Evolutionary conservation across 495 filamentous ascomycete genomes (phyloP), one percentile per base, ranked within the genome.

Genomic region (Penicillium arizonense): DNA sequence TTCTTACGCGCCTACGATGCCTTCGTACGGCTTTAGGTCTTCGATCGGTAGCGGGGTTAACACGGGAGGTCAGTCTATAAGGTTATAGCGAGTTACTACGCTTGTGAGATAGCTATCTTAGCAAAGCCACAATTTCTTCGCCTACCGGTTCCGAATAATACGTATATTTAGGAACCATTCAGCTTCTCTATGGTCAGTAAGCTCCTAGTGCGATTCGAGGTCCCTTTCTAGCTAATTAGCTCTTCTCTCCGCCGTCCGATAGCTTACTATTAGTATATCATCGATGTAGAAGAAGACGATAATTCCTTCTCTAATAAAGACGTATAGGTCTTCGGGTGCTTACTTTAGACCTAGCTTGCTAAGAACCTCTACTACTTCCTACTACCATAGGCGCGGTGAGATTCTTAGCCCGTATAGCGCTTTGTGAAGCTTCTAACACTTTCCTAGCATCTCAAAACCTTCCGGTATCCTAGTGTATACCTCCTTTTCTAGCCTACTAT

Each of bases 221-320:
- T 41, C 40, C 14, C 34, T 18, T 45, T 62, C 35, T 12, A 47
- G 35, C 49, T 48, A 3, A 10, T 16, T 5, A 5, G 34, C 46
- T 0, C 18, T 41, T 40, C 14, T 34, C 5, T 12, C 14, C 12
- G 28, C 47, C 7, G 28, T 28, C 37, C 16, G 36, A 21, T 24
- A 13, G 9, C 18, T 33, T 14, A 30, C 46, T 6, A 66, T 51
- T 4, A 63, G 7, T 5, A 64, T 61, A 37, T 67, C 51, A 51
- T 67, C 57, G 0, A 67, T 44, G 48, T 64, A 64, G 33, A 67
- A 57, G 48, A 67, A 62, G 4, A 67, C 16, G 42, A 63, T 41
- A 12, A 66, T 55, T 2, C 44, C 37, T 9, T 53, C 9, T 10
- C 55, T 30, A 1, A 44, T 44, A 30, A 67, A 63, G 0, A 64